phyloP scores from a whole-genome alignment of 805 yeast species.

The Starmerella apis region DNA sequence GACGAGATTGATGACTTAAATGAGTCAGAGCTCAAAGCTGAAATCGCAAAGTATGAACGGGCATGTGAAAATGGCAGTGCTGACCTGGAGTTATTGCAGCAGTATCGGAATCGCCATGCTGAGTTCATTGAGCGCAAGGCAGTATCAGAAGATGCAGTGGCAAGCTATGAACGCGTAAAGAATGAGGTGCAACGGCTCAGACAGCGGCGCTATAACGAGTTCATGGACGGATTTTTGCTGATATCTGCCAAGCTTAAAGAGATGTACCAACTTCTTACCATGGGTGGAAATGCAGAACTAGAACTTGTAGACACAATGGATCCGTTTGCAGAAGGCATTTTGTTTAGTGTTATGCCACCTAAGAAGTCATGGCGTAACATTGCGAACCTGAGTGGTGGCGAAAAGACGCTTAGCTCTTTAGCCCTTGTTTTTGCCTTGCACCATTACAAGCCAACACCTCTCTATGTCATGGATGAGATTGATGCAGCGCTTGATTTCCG shows the following conservation, averaged over 20 bases:
- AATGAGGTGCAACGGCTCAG: conserved; percentile 56
- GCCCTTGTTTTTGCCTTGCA: conserved; percentile 95
- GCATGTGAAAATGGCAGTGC: conserved; percentile 45
- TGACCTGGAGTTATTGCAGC: conserved; percentile 65
- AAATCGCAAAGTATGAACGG: conserved; percentile 25
- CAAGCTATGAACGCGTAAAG: conserved; percentile 53
- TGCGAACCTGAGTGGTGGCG: conserved; percentile 93
- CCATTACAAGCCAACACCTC: conserved; percentile 90
- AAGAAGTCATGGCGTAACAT: conserved; percentile 96
- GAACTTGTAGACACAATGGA: conserved; percentile 92
- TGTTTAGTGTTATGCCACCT: conserved; percentile 98
- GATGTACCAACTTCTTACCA: conserved; percentile 96
- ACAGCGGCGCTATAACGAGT: conserved; percentile 69
- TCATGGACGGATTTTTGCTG: conserved; percentile 81
- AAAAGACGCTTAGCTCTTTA: conserved; percentile 85
- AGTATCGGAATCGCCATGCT: conserved; percentile 54
- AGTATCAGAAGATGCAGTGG: conserved; percentile 60
- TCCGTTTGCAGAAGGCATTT: conserved; percentile 95
- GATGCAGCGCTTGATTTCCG: conserved; percentile 97
- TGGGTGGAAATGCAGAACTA: conserved; percentile 98
- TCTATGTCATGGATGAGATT: conserved; percentile 97
- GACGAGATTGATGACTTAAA: conserved; percentile 23
- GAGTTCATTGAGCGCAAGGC: conserved; percentile 56
- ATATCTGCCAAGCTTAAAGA: conserved; percentile 84
- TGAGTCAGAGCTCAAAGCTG: conserved; percentile 18